Evolutionary conservation across 2,329 filamentous ascomycete genomes (phyloP).

Genomic region (Simplicillium aogashimaense): DNA sequence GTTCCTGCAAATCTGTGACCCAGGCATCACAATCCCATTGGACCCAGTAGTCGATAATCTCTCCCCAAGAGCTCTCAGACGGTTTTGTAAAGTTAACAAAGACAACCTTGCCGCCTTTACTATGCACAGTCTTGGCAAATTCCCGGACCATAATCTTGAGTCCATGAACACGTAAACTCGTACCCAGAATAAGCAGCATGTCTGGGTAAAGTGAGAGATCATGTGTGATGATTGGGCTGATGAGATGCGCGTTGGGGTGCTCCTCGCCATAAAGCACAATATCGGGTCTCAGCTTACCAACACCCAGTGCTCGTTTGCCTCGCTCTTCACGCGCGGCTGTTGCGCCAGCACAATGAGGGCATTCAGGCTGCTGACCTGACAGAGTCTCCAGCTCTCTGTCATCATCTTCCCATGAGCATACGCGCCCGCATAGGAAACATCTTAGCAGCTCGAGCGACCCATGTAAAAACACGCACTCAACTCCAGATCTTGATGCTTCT

Average conservation of each 20-base stretch:
- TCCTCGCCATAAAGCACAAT: conserved; percentile 69
- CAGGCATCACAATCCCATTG: conserved; percentile 68
- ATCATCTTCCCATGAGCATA: conserved; percentile 50
- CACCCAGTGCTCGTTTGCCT: conserved; percentile 56
- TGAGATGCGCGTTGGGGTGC: conserved; percentile 57
- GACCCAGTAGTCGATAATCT: conserved; percentile 65
- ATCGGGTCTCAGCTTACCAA: conserved; percentile 60
- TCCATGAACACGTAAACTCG: conserved; percentile 60
- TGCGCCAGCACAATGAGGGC: conserved; percentile 53
- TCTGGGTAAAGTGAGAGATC: conserved; percentile 57
- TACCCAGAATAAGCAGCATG: conserved; percentile 60
- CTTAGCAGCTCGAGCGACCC: conserved; percentile 56
- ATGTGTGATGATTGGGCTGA: conserved; percentile 58
- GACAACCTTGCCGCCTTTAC: conserved; percentile 56
- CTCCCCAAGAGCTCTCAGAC: conserved; percentile 61
- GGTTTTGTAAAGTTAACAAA: conserved; percentile 68
- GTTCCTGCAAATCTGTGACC: conserved; percentile 52
- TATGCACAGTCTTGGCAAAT: conserved; percentile 63
- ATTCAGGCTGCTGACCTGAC: conserved; percentile 56
- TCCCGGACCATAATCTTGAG: conserved; percentile 61
- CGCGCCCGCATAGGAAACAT: conserved; percentile 51
- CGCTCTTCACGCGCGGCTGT: conserved; percentile 52
- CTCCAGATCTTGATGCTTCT: conserved; percentile 29
- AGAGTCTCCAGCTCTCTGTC: conserved; percentile 46
- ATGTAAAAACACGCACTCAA: conserved; percentile 61